A percentile compares a stretch with the other conserved stretches of the same genome.
Evolutionary conservation across 352 stramenopile genomes (phyloP).

Genomic region (Globisporangium spinosum): DNA sequence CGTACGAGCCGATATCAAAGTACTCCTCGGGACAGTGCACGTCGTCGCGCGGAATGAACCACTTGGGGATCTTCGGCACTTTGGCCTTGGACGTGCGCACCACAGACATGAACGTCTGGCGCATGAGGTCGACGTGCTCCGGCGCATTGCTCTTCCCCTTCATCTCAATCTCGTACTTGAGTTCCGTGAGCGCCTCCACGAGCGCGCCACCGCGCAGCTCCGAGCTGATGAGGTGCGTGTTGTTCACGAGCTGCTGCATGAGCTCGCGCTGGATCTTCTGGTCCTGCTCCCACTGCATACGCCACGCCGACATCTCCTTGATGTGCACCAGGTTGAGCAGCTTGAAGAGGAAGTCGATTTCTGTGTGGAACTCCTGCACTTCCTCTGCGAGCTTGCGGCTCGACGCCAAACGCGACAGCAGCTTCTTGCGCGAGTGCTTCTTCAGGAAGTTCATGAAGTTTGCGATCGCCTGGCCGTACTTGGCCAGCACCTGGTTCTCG

Average conservation of each 20-base stretch:
- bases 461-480: conserved; percentile 29
- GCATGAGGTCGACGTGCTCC: conserved; percentile 18
- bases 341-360: conserved; percentile 21
- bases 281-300: conserved; percentile 20
- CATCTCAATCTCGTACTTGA: conserved; percentile 25
- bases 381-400: conserved; percentile 14
- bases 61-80: conserved; percentile 12
- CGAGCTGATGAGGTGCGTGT: conserved; percentile 9
- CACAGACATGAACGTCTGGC: conserved; percentile 15
- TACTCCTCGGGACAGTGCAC: conserved; percentile 6
- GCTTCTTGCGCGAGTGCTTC: conserved; percentile 21
- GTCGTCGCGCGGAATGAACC: conserved; percentile 14
- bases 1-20: conserved; percentile 13
- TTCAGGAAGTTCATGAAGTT: conserved; percentile 30
- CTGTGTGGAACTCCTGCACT: conserved; percentile 20
- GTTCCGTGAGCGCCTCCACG: conserved; percentile 22
- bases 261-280: conserved; percentile 12
- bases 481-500: conserved; percentile 32
- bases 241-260: conserved; percentile 19
- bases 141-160: conserved; percentile 9
- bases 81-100: conserved; percentile 14
- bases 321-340: conserved; percentile 26
- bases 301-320: conserved; percentile 18
- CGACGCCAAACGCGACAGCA: conserved; percentile 17
- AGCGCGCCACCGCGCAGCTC: conserved; percentile 15